phyloP scores from a whole-genome alignment of 1,284 basidiomycete species.

The Sparassis latifolia region DNA sequence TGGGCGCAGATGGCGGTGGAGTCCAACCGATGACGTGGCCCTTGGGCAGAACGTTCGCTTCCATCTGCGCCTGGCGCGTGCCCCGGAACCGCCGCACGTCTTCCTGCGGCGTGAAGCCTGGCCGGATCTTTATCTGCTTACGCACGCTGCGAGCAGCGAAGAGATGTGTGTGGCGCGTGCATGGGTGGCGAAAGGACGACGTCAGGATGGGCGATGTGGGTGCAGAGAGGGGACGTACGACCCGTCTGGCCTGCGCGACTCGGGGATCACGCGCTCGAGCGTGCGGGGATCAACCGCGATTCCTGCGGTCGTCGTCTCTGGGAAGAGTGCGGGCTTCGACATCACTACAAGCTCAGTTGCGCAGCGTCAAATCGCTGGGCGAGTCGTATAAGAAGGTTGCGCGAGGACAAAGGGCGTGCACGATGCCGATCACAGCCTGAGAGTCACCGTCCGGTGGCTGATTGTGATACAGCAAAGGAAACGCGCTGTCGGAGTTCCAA shows the following conservation, averaged over 20 bases:
- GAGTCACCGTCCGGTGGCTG: neutral
- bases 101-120: slow-evolving; percentile 93
- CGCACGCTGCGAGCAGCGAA: slow-evolving; percentile 52
- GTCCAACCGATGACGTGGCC: slow-evolving; percentile 77
- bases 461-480: neutral
- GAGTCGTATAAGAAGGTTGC: neutral
- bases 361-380: neutral
- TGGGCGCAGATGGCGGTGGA: slow-evolving; percentile 40
- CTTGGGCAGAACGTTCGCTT: slow-evolving; percentile 56
- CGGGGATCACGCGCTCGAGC: slow-evolving; percentile 83
- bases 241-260: slow-evolving; percentile 80
- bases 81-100: slow-evolving; percentile 84
- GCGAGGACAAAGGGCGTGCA: neutral
- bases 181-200: slow-evolving; percentile 7
- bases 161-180: neutral
- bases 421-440: neutral
- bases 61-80: slow-evolving; percentile 66
- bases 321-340: slow-evolving; percentile 72
- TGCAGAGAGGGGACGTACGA: slow-evolving; percentile 54
- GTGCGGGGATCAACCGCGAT: slow-evolving; percentile 81
- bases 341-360: slow-evolving; percentile 29
- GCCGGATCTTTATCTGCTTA: slow-evolving; percentile 86
- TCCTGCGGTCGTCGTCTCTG: slow-evolving; percentile 66
- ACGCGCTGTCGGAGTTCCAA: neutral
- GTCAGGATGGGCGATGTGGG: slow-evolving; percentile 3